Evolutionary conservation across 768 basidiomycete species (phyloP).

Genomic region (Naganishia onofrii): DNA sequence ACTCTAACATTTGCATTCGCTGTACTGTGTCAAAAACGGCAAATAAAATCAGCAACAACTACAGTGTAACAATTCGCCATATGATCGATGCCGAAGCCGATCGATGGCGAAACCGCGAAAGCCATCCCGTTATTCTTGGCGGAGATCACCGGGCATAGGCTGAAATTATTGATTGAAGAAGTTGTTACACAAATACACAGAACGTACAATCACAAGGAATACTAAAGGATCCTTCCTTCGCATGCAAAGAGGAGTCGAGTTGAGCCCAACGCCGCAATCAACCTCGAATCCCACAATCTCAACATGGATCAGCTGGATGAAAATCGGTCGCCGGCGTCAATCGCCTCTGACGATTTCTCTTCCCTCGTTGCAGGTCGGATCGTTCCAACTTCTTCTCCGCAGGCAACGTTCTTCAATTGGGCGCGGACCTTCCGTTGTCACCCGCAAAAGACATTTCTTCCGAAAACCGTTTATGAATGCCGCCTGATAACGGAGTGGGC

Average conservation of each 20-base stretch:
- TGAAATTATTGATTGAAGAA: conserved; percentile 4
- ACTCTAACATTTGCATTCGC: background rate
- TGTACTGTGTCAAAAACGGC: background rate
- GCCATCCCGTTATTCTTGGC: conserved; percentile 1
- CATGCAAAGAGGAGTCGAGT: background rate
- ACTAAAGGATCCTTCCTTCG: background rate
- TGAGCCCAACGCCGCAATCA: no score
- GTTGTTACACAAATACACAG: background rate
- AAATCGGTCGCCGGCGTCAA: background rate
- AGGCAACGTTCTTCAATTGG: conserved; percentile 73
- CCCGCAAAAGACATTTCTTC: conserved; percentile 30
- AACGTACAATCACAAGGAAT: background rate
- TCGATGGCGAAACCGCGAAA: conserved; percentile 1
- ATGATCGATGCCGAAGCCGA: background rate
- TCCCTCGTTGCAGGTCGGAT: conserved; percentile 1
- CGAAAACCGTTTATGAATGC: conserved; percentile 9
- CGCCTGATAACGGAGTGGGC: conserved; percentile 74
- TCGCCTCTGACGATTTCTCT: conserved; percentile 5
- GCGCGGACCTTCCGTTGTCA: conserved; percentile 64
- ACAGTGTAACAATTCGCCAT: background rate
- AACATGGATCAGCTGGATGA: background rate
- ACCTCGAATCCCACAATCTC: no score
- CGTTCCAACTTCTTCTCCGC: conserved; percentile 10
- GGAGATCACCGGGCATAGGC: background rate
- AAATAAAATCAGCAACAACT: no score